A percentile compares a stretch with the other conserved stretches of the same genome.
These are phyloP conservation scores for Fistulinella cinereoalba DNA, from an alignment of 1,284 basidiomycete species.

Conservation along the genomic window DNA sequence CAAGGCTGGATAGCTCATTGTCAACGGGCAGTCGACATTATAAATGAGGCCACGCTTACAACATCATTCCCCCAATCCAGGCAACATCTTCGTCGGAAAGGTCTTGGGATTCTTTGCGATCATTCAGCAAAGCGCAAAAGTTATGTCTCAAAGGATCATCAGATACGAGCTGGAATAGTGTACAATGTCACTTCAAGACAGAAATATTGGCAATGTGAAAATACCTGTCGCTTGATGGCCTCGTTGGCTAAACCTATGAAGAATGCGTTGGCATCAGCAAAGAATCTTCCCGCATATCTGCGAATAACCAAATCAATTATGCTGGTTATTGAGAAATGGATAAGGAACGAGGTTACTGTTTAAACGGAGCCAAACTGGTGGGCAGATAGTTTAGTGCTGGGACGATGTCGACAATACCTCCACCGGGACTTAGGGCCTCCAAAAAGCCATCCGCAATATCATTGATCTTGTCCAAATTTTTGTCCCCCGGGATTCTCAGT, in stretches of 20 bases:
- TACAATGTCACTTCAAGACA: neutral
- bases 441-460: constrained; percentile 2
- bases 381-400: constrained; percentile 7
- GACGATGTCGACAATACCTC: constrained; percentile 7
- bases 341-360: constrained; percentile 7
- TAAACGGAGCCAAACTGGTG: constrained; percentile 6
- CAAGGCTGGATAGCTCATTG: neutral
- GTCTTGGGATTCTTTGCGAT: neutral
- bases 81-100: constrained; percentile 12
- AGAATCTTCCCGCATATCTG: constrained; percentile 11
- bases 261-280: constrained; percentile 5
- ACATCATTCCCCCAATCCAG: constrained; percentile 9
- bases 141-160: constrained; percentile 8
- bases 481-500: constrained; percentile 2
- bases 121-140: constrained; percentile 9
- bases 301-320: neutral
- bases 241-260: constrained; percentile 5
- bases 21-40: neutral
- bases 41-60: neutral
- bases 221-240: constrained; percentile 6
- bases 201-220: neutral
- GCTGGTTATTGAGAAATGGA: neutral
- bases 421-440: constrained; percentile 4
- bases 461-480: constrained; percentile 5
- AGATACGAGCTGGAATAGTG: neutral